phyloP scores from a whole-genome alignment of 2,329 filamentous ascomycete genomes.

The Ophiocordyceps camponoti-rufipedis region DNA sequence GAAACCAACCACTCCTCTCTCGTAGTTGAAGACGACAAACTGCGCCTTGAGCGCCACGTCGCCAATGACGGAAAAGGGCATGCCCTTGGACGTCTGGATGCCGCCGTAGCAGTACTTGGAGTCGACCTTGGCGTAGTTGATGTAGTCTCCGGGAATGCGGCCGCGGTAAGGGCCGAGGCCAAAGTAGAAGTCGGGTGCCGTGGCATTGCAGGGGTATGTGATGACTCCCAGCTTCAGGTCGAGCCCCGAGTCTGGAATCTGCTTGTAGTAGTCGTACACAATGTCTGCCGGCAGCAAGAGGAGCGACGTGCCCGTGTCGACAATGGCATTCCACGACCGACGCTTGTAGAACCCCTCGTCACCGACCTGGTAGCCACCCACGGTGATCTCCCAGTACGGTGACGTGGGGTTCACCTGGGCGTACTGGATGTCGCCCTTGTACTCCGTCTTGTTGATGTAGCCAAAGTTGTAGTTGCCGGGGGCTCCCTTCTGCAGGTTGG shows the following conservation, averaged over 20 bases:
- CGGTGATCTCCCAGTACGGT: constrained; percentile 45
- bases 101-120: constrained; percentile 16
- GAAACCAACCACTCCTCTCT: constrained; percentile 15
- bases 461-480: constrained; percentile 22
- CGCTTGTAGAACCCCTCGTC: constrained; percentile 2
- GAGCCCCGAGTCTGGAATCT: constrained; percentile 31
- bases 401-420: constrained; percentile 27
- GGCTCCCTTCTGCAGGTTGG: constrained; percentile 13
- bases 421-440: constrained; percentile 39
- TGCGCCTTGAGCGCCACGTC: constrained; percentile 25
- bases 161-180: constrained; percentile 16
- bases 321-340: constrained; percentile 32
- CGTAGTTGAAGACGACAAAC: constrained; percentile 22
- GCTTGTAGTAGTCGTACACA: constrained; percentile 38
- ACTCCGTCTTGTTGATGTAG: constrained; percentile 35
- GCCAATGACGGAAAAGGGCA: constrained; percentile 20
- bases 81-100: constrained; percentile 16
- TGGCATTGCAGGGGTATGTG: constrained; percentile 34
- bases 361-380: constrained; percentile 37
- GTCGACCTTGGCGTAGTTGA: constrained; percentile 16
- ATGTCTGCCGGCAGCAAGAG: constrained; percentile 36
- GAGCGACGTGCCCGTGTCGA: constrained; percentile 55
- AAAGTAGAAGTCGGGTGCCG: constrained; percentile 24
- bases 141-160: constrained; percentile 16
- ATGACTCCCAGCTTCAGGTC: constrained; percentile 31